Percentiles rank a stretch among this genome's conserved stretches.
Evolutionary conservation across 768 basidiomycete genomes (phyloP).

Genomic region (Dacryopinax primogenitus): DNA sequence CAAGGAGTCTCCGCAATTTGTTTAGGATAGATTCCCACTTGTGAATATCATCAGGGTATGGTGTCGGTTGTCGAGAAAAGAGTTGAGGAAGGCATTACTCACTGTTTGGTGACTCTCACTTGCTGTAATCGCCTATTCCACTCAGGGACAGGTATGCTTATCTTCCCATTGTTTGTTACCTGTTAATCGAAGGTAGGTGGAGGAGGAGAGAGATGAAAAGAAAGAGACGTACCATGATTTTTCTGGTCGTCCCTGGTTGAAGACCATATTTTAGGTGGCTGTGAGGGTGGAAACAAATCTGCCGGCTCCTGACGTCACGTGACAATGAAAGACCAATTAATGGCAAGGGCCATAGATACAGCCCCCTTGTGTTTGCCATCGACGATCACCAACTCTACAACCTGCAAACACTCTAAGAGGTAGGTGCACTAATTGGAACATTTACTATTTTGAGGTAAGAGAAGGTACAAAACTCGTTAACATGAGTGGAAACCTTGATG

Average conservation of each 20-base stretch:
- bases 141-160: slow-evolving; percentile 55
- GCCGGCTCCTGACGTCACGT: background rate
- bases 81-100: slow-evolving; percentile 33
- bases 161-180: slow-evolving; percentile 10
- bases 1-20: slow-evolving; percentile 82
- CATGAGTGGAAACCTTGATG: too few relatives aligned
- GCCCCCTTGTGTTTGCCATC: too few relatives aligned
- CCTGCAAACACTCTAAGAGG: too few relatives aligned
- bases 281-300: background rate
- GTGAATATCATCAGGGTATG: slow-evolving; percentile 39
- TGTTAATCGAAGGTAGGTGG: background rate
- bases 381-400: too few relatives aligned
- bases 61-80: slow-evolving; percentile 15
- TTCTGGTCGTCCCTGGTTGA: slow-evolving; percentile 1
- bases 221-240: slow-evolving; percentile 6
- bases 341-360: too few relatives aligned
- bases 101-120: slow-evolving; percentile 78
- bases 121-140: slow-evolving; percentile 77
- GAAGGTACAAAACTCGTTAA: too few relatives aligned
- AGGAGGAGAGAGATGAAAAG: background rate
- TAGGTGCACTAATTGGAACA: too few relatives aligned
- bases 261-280: background rate
- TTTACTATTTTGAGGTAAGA: too few relatives aligned
- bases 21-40: slow-evolving; percentile 98
- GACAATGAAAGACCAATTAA: too few relatives aligned